Conservation (phyloP, 371 early-diverging fungal genomes). For the Mucor mucedo region DNA sequence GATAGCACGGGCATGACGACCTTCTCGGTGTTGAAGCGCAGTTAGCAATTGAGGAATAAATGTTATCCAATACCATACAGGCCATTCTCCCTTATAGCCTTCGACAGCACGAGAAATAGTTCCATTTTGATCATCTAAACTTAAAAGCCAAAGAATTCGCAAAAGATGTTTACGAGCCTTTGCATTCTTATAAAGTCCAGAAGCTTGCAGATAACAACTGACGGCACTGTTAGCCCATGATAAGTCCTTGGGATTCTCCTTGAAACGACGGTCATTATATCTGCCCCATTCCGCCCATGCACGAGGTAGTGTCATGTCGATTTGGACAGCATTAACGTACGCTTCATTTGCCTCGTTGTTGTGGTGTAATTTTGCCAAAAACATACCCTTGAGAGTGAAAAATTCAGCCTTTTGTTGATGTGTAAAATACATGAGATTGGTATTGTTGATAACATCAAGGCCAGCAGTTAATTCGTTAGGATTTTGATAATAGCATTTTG, state of each 20-base stretch:
- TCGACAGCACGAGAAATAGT: slow-evolving; percentile 85
- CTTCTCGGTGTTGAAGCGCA: slow-evolving; percentile 79
- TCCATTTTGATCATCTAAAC: slow-evolving; percentile 84
- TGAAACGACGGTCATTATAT: slow-evolving; percentile 91
- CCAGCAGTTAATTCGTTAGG: slow-evolving; percentile 89
- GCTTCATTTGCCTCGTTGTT: slow-evolving; percentile 92
- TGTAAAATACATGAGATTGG: slow-evolving; percentile 96
- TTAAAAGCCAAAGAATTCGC: slow-evolving; percentile 93
- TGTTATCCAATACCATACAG: slow-evolving; percentile 97
- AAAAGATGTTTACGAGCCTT: slow-evolving; percentile 91
- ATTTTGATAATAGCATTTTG: slow-evolving; percentile 94
- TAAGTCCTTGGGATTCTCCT: slow-evolving; percentile 80
- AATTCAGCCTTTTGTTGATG: slow-evolving; percentile 97
- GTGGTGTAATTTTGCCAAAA: slow-evolving; percentile 86
- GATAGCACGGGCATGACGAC: slow-evolving; percentile 80
- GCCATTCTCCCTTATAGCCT: slow-evolving; percentile 86
- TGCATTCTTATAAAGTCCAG: slow-evolving; percentile 84
- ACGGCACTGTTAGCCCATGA: slow-evolving; percentile 92
- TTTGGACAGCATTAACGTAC: slow-evolving; percentile 93
- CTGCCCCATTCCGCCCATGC: slow-evolving; percentile 99
- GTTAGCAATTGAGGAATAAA: slow-evolving; percentile 96
- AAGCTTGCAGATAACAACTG: slow-evolving; percentile 96
- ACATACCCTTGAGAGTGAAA: slow-evolving; percentile 94
- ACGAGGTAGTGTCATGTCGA: slow-evolving; percentile 82
- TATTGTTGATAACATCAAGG: slow-evolving; percentile 97